Percentiles rank a stretch among this genome's conserved stretches.
Conservation (phyloP, 2,329 filamentous ascomycete genomes). For the Bipolaris sorokiniana region DNA sequence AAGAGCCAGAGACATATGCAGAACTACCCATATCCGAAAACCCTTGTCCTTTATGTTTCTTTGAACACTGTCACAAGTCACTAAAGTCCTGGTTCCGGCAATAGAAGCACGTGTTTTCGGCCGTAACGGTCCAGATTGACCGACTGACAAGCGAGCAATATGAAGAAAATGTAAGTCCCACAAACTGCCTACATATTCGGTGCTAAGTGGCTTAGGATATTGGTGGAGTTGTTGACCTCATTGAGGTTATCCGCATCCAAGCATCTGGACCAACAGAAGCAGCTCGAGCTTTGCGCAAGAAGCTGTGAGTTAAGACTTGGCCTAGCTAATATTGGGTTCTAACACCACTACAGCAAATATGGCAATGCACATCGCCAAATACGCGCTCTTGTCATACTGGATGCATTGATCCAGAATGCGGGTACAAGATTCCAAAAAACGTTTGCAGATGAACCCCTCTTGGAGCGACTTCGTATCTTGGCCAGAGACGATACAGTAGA, state of each 20-base stretch:
- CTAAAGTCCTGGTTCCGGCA: conserved; percentile 33
- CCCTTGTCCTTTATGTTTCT: conserved; percentile 37
- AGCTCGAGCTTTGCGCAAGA: conserved; percentile 91
- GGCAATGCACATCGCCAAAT: conserved; percentile 92
- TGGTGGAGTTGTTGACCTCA: conserved; percentile 88
- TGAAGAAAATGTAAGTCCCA: conserved; percentile 69
- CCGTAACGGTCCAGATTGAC: conserved; percentile 91
- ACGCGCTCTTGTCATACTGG: conserved; percentile 83
- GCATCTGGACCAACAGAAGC: conserved; percentile 85
- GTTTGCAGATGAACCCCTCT: conserved; percentile 87
- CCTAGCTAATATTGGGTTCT: conserved; percentile 9
- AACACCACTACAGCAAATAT: conserved; percentile 71
- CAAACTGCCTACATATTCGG: background rate
- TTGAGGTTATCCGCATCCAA: conserved; percentile 93
- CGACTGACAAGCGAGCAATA: conserved; percentile 87
- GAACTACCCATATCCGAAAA: conserved; percentile 38
- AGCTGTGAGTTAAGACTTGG: conserved; percentile 66
- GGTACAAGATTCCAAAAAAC: conserved; percentile 83
- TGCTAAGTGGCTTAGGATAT: conserved; percentile 58
- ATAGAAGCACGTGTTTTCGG: conserved; percentile 79
- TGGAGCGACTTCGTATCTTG: conserved; percentile 88
- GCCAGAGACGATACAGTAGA: conserved; percentile 86
- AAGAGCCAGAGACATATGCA: conserved; percentile 27
- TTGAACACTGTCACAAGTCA: conserved; percentile 31
- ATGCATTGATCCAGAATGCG: conserved; percentile 93